Base-by-base conservation (phyloP, 2,329 filamentous ascomycete genomes). In the Claviceps monticola region DNA sequence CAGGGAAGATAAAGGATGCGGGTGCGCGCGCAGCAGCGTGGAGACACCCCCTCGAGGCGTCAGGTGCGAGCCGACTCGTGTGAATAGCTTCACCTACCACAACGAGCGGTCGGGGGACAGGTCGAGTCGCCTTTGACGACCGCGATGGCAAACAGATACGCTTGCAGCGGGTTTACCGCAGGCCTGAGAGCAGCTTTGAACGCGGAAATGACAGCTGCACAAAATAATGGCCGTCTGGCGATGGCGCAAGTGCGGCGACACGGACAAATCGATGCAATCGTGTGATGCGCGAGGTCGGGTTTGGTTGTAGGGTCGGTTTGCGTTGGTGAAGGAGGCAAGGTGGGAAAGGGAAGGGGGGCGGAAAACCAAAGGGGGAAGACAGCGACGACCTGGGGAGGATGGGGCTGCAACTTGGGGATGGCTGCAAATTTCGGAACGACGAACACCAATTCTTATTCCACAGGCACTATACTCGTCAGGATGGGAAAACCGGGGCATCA, bases 241-340 rank as follows among this genome's bases (percentile, higher is more conserved):
- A 70, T 69, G 65, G 56, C 57, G 61, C 56, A 52, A 62, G 60
- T 59, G 57, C 51, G 50, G 57, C 57, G 63, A 63, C 52, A 60
- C 64, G 64, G 64, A 56, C 58, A 60, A 64, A 67, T 68, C 63
- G 71, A 75, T 74, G 71, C 57, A 61, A 58, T 59, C 37, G 46
- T 57, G 52, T 52, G 49, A 55, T 46, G 54, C 48, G 55, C 61
- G 59, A 64, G 52, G 54, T 55, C 56, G 51, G 49, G 52, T 57
- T 60, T 61, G 55, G 61, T 64, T 60, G 59, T 59, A 61, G 60
- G 60, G 63, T 60, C 60, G 62, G 62, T 65, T 67, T 66, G 62
- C 57, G 63, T 57, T 62, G 60, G 58, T 57, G 58, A 62, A 57
- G 59, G 57, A 55, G 60, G 58, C 55, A 59, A 55, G 59, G 57